Evolutionary conservation across 2,329 filamentous ascomycete species (phyloP).

Genomic region (Aspergillus sclerotialis): DNA sequence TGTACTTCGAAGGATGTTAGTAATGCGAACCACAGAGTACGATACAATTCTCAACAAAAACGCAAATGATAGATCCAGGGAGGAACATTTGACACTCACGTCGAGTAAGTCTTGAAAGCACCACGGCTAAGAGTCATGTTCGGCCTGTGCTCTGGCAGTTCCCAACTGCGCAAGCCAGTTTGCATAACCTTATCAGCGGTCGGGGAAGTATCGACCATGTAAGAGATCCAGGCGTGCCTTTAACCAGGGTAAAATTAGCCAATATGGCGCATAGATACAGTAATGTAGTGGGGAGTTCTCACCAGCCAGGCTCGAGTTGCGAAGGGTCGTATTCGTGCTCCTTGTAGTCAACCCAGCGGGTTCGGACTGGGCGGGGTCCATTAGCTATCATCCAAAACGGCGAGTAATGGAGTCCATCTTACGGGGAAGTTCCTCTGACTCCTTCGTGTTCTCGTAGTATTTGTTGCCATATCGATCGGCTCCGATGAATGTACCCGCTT

Average conservation of each 20-base stretch:
- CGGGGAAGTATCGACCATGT: conserved; percentile 82
- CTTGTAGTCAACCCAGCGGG: conserved; percentile 97
- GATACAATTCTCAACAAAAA: no score
- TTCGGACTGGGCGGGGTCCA: conserved; percentile 60
- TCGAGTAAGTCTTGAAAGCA: conserved; percentile 90
- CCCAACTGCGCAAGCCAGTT: conserved; percentile 64
- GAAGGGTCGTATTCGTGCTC: conserved; percentile 57
- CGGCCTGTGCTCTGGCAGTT: conserved; percentile 63
- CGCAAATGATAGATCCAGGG: no score
- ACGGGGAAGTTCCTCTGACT: conserved; percentile 85
- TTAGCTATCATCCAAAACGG: conserved; percentile 10
- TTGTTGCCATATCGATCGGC: conserved; percentile 93
- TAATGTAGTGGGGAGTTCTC: conserved; percentile 12
- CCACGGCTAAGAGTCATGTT: conserved; percentile 69
- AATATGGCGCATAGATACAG: background rate
- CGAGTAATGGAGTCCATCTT: conserved; percentile 15
- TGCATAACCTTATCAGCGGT: conserved; percentile 66
- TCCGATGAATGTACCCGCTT: conserved; percentile 79
- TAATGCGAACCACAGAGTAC: conserved; percentile 1
- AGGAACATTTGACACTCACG: conserved; percentile 56
- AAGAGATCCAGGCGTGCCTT: conserved; percentile 94
- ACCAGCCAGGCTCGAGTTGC: conserved; percentile 90
- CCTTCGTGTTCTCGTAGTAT: conserved; percentile 89
- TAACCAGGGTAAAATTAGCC: conserved; percentile 4
- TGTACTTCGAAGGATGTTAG: conserved; percentile 14